Percentiles rank a stretch among this genome's conserved stretches.
Evolutionary conservation across 352 stramenopile genomes (phyloP).

Genomic region (Phytophthora fragariaefolia): DNA sequence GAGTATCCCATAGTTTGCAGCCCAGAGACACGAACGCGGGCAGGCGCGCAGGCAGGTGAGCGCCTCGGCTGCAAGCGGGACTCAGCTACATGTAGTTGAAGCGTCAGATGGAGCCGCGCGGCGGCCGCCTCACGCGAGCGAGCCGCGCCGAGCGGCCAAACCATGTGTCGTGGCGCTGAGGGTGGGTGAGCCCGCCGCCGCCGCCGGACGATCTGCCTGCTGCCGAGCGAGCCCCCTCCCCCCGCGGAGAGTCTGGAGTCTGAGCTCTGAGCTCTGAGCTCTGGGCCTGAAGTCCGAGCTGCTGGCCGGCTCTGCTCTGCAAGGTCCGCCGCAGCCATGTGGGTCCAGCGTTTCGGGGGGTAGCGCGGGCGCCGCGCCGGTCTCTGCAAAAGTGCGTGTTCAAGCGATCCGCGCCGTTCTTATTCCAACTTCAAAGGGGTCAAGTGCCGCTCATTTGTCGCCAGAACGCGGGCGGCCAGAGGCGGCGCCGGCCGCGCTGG

Average conservation of each 20-base stretch:
- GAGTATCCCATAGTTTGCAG: neutral
- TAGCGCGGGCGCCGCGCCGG: neutral
- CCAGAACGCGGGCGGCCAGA: conserved; percentile 17
- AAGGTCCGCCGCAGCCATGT: conserved; percentile 11
- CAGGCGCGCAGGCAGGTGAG: no score
- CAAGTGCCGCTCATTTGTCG: conserved; percentile 38
- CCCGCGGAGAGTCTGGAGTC: no score
- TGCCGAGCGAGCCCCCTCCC: no score
- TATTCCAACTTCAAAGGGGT: conserved; percentile 42
- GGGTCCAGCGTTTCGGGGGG: conserved; percentile 12
- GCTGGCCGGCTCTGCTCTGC: neutral
- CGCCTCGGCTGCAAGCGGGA: neutral
- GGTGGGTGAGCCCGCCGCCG: neutral
- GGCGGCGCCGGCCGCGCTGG: conserved; percentile 1
- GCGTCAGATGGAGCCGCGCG: no score
- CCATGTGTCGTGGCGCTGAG: conserved; percentile 2
- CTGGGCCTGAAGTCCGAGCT: no score
- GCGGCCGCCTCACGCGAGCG: neutral
- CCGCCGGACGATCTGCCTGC: neutral
- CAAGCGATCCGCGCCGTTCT: conserved; percentile 31
- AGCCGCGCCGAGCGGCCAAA: conserved; percentile 1
- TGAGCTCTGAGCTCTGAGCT: no score
- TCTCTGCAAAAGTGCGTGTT: conserved; percentile 27
- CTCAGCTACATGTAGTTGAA: no score
- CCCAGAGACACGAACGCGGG: neutral